Evolutionary conservation across 148 eudicot genomes (phyloP), one percentile per base, ranked within the genome.

Genomic region (Chenopodium quinoa): DNA sequence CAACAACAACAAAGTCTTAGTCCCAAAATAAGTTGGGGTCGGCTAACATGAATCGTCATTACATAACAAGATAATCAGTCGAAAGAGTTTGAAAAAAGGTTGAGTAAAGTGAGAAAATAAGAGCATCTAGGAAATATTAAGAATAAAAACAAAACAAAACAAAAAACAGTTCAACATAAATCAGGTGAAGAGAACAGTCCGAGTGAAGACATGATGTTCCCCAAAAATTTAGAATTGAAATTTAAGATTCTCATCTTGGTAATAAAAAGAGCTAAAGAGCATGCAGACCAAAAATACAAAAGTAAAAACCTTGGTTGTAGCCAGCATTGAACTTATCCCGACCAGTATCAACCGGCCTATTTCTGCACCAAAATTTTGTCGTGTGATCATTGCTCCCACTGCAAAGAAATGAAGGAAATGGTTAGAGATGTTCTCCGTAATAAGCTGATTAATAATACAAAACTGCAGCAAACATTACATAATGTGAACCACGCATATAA

Each of bases 321-420:
- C 95, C 97, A 17, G 71, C 83, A 76, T 78, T 92, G 63, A 88
- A 89, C 83, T 91, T 96, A 79, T 96, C 99, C 75, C 95, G 97
- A 79, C 88, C 92, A 78, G 94, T 83, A 82, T 96, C 99, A 70
- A 97, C 99, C 40, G 99, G 99, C 88, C 99, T 90, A 85, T 96
- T 96, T 96, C 99, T 92, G 88, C 95, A 92, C 99, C 99, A 96
- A 83, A 96, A 96, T 78, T 91, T 94, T 84, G 99, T 96, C 44
- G 98, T 89, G 80, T 92, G 91, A 83, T 96, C 99, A 87, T 91
- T 90, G 88, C 99, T 93, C 73, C 99, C 99, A 86, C 99, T 96
- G 99, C 94, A 94, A 71, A 67, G 80, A 47, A 71, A 77, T 16
- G 71, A 54, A 32, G 34, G 34, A 44, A 71, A 71, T 72, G 76